phyloP scores from a whole-genome alignment of 768 basidiomycete genomes.

The Lepiota venenata region DNA sequence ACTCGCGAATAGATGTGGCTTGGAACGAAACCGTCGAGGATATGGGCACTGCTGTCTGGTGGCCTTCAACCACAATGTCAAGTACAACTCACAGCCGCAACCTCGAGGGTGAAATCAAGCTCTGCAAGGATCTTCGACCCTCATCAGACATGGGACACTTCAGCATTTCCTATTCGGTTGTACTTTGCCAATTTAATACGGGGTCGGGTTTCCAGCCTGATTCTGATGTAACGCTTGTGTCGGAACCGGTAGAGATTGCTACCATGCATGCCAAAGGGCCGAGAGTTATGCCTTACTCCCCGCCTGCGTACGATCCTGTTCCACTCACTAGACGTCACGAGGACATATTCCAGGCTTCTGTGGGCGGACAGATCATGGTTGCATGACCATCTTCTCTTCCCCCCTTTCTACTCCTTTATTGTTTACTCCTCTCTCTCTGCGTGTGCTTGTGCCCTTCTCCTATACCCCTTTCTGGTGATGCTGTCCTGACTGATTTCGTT shows the following conservation, averaged over 20 bases:
- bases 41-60: conserved; percentile 43
- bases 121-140: conserved; percentile 49
- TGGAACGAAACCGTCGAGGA: conserved; percentile 45
- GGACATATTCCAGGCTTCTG: conserved; percentile 24
- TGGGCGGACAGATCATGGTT: conserved; percentile 15
- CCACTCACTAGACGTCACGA: conserved; percentile 20
- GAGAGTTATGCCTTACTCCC: conserved; percentile 45
- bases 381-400: conserved; percentile 5
- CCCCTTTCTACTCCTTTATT: conserved; percentile 2
- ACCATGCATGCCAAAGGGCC: conserved; percentile 50
- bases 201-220: conserved; percentile 32
- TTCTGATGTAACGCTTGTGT: conserved; percentile 31
- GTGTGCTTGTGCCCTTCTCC: no score
- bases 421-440: neutral
- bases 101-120: conserved; percentile 50
- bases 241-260: conserved; percentile 50
- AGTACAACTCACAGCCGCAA: conserved; percentile 32
- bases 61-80: conserved; percentile 34
- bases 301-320: conserved; percentile 42
- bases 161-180: conserved; percentile 47
- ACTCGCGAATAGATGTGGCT: conserved; percentile 33
- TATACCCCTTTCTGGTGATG: neutral
- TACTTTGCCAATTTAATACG: conserved; percentile 41
- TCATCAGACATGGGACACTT: conserved; percentile 49
- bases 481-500: no score